A percentile compares a stretch with the other conserved stretches of the same genome.
Evolutionary conservation across 1,139 yeast genomes (phyloP).

Genomic region (Wickerhamomyces sp.): DNA sequence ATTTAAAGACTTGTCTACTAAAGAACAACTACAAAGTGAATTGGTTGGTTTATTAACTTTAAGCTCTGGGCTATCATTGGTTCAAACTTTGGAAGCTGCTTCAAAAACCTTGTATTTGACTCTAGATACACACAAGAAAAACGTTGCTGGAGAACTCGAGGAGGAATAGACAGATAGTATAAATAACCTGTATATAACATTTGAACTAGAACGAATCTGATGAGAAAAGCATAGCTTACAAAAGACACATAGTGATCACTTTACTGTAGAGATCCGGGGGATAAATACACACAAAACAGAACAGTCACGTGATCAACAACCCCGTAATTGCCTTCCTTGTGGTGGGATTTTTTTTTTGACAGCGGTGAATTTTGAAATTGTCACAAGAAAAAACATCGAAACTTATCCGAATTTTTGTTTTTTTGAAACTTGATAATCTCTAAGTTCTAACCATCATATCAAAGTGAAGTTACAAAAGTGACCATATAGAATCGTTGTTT

Average conservation of each 20-base stretch:
- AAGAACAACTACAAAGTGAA: constrained; percentile 71
- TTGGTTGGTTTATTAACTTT: constrained; percentile 80
- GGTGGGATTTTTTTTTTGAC: not conserved
- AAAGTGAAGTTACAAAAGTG: too few species aligned
- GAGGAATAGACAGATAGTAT: not conserved
- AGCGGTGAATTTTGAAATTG: not conserved
- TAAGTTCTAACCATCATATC: too few species aligned
- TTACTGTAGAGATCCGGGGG: too few species aligned
- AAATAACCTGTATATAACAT: not conserved
- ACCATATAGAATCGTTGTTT: too few species aligned
- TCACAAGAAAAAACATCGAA: not conserved
- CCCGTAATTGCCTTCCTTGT: not conserved
- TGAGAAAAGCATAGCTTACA: too few species aligned
- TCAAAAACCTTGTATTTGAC: constrained; percentile 68
- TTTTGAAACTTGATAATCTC: too few species aligned
- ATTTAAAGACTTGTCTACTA: constrained; percentile 70
- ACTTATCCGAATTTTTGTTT: too few species aligned
- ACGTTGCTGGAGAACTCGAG: constrained; percentile 6
- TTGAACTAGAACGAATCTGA: not conserved
- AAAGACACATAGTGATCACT: too few species aligned
- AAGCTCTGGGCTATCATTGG: constrained; percentile 87
- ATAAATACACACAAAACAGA: not conserved
- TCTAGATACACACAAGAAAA: constrained; percentile 48
- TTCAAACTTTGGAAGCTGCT: constrained; percentile 69
- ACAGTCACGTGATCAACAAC: not conserved